Evolutionary conservation across 2,329 filamentous ascomycete genomes (phyloP), one percentile per base, ranked within the genome.

Genomic region (Ceratocystis ficicola): DNA sequence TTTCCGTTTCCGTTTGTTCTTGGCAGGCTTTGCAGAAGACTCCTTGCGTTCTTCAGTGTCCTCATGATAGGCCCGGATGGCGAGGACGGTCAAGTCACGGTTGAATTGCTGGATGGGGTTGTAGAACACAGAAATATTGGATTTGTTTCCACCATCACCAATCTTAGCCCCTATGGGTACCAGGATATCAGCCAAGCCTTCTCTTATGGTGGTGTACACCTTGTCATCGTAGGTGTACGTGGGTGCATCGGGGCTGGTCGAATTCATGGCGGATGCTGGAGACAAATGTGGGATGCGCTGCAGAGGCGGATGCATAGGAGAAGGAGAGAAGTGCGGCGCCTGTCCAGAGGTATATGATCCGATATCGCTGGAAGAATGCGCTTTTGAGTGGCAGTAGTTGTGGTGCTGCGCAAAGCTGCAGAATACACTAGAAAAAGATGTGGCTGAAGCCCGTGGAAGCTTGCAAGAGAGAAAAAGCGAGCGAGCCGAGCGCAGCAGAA

Each of bases 61-160:
- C 70, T 94, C 86, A 1, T 89, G 90, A 74, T 93, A 96, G 0
- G 89, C 88, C 72, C 89, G 90, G 74, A 99, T 96, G 0, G 90
- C 90, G 15, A 99, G 81, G 30, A 96, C 90, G 68, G 90, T 96
- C 70, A 99, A 77, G 73, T 99, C 94, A 60, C 95, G 88, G 76
- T 99, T 99, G 80, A 97, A 99, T 74, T 99, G 94, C 74, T 99
- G 94, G 65, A 99, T 96, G 0, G 94, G 93, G 71, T 99, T 99
- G 81, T 99, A 99, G 73, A 99, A 99, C 66, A 99, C 95, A 7
- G 66, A 67, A 52, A 68, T 67, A 71, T 93, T 88, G 70, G 86
- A 83, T 48, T 85, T 80, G 70, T 84, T 80, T 63, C 86, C 82
- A 67, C 81, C 78, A 71, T 84, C 82, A 66, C 79, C 75, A 66